Base-by-base conservation (phyloP, 2,329 filamentous ascomycete species). In the Purpureocillium lavendulum region DNA sequence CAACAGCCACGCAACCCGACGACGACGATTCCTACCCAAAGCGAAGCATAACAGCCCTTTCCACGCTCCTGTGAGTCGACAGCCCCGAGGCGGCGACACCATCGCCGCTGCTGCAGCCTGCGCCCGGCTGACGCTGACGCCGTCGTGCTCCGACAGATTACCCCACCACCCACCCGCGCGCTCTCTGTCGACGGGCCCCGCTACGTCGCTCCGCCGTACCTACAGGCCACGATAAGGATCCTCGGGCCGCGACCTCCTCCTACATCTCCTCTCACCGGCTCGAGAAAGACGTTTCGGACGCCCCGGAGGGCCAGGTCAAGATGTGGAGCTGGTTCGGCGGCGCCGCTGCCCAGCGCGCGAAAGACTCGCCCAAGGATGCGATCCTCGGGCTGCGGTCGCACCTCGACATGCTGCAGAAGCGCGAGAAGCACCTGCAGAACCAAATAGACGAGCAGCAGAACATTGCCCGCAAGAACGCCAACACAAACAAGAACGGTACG, bases 321-420 rank as follows among this genome's bases (percentile, higher is more conserved):
- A 82, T 81, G 77, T 81, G 85, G 84, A 80, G 84, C 68, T 96
- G 89, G 87, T 95, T 96, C 62, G 88, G 90, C 65, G 87, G 87
- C 56, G 78, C 77, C 50, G 77, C 78, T 55, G 81, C 82, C 52
- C 82, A 88, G 68, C 82, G 82, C 69, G 10, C 21, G 10, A 95
- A 94, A 70, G 87, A 96, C 68, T 84, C 80, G 44, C 87, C 92
- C 42, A 98, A 98, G 76, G 92, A 95, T 71, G 92, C 92, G 51
- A 98, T 98, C 56, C 73, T 98, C 41, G 78, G 77, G 44, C 70
- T 98, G 57, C 80, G 92, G 52, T 77, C 83, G 56, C 90, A 96
- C 69, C 75, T 97, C 33, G 90, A 96, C 54, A 97, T 97, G 89
- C 75, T 98, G 58, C 87, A 94, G 68, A 98, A 98, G 75, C 77